Evolutionary conservation across 345 rosid species (phyloP), one percentile per base, ranked within the genome.

Genomic region (Trapa bicornis): DNA sequence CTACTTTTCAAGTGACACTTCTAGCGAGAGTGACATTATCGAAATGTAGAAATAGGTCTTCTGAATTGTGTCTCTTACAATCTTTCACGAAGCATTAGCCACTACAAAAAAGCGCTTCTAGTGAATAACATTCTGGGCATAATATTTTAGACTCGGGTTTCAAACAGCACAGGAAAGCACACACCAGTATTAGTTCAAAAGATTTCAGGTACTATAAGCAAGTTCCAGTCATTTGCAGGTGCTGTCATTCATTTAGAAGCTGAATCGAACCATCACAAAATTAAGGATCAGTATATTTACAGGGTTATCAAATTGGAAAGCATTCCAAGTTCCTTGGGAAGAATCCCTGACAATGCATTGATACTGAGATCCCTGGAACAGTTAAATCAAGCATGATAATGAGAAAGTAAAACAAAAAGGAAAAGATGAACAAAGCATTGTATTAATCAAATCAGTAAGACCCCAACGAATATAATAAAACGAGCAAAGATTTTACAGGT

Each of bases 341-440:
- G 53, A 35, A 74, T 61, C 60, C 86, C 84, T 6, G 81, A 78
- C 4, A 83, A 70, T 6, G 57, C 68, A 68, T 83, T 83, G 60
- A 37, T 64, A 16, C 73, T 72, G n/a, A 83, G 12, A 72, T 13
- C 52, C 87, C 97, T 91, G 70, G 83, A 58, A 58, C 15, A 58
- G 16, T 32, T 82, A 58, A 90, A 85, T 43, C 36, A 6, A 15
- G 4, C 53, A 58, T 32, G 63, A 50, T 14, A 47, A 37, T 35
- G 60, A 32, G 5, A 42, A 8, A 42, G 45, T 22, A 22, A 22
- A 22, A 22, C 29, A 22, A 22, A 22, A 22, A 22, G 45, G 17
- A 6, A 47, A 35, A 36, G 35, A n/a, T 37, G 11, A 15, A 7
- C 33, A 8, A 33, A 42, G 67, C 62, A 70, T 52, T 64, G 15